A percentile compares a stretch with the other conserved stretches of the same genome.
These are phyloP conservation scores for Acanthamoeba triangularis DNA, from an alignment of 208 protist species.

Conservation along the genomic window DNA sequence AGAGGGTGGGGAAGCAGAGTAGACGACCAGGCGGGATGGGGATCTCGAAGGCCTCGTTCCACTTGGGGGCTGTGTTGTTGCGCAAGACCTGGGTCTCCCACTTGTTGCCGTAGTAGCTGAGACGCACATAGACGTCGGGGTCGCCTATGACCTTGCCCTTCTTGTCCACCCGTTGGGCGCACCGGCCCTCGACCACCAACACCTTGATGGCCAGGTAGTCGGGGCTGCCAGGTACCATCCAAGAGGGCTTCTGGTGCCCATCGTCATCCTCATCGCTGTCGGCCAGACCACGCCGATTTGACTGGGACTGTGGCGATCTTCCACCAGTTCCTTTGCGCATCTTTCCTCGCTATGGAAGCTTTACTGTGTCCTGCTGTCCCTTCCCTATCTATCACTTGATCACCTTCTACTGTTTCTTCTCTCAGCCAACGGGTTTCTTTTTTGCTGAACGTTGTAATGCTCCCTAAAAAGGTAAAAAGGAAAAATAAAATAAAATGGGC, in stretches of 20 bases:
- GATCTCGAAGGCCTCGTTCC: slow-evolving; percentile 43
- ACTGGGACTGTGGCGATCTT: background rate
- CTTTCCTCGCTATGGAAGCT: no score
- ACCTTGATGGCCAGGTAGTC: slow-evolving; percentile 32
- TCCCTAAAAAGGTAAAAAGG: no score
- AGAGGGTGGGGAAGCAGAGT: background rate
- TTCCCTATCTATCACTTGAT: no score
- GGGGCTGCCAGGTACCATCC: background rate
- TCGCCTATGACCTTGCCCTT: background rate
- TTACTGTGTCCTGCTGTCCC: no score
- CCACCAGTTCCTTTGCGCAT: background rate
- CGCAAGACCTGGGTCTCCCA: background rate
- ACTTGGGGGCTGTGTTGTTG: slow-evolving; percentile 16
- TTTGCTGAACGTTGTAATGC: no score
- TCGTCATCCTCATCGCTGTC: background rate
- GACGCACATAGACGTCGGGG: background rate
- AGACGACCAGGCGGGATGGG: background rate
- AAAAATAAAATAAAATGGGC: no score
- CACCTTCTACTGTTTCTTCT: no score
- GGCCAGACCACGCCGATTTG: background rate
- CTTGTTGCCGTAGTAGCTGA: background rate
- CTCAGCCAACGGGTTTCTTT: no score
- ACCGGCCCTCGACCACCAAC: background rate
- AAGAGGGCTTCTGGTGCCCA: background rate
- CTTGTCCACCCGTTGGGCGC: background rate